A percentile compares a stretch with the other conserved stretches of the same genome.
These are phyloP conservation scores for Penicillium ochrochloron DNA, from an alignment of 495 filamentous ascomycete species.

Conservation along the genomic window DNA sequence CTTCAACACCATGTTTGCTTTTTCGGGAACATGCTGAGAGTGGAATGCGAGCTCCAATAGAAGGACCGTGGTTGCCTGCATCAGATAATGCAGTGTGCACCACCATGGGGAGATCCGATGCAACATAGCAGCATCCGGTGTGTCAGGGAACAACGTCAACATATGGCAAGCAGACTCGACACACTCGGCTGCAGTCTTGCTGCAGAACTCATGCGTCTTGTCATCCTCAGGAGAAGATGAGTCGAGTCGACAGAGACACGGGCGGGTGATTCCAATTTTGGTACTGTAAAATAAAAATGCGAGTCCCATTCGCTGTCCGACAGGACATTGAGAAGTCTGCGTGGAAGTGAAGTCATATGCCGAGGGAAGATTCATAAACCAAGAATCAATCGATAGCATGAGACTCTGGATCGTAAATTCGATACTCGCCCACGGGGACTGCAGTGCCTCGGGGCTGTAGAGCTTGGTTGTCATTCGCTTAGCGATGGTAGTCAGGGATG, in stretches of 20 bases:
- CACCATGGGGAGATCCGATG: conserved; percentile 64
- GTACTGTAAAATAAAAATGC: conserved; percentile 63
- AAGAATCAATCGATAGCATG: conserved; percentile 44
- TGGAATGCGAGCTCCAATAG: conserved; percentile 61
- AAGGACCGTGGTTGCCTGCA: conserved; percentile 63
- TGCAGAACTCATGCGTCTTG: conserved; percentile 53
- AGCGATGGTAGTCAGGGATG: conserved; percentile 54
- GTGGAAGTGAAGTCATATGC: conserved; percentile 46
- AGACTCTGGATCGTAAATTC: conserved; percentile 48
- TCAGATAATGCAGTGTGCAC: conserved; percentile 65
- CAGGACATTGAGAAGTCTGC: conserved; percentile 36
- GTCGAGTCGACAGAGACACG: conserved; percentile 62
- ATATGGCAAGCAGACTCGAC: conserved; percentile 61
- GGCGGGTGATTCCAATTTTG: conserved; percentile 63
- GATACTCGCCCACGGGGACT: conserved; percentile 55
- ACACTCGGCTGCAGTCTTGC: conserved; percentile 57
- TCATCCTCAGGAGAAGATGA: conserved; percentile 35
- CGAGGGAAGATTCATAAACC: conserved; percentile 45
- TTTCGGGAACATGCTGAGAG: conserved; percentile 58
- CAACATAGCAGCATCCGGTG: conserved; percentile 42
- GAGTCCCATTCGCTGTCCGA: conserved; percentile 49
- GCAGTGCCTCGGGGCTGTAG: conserved; percentile 59
- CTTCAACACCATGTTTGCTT: conserved; percentile 53
- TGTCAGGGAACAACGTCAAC: conserved; percentile 57
- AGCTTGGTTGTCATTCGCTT: conserved; percentile 57